A percentile compares a stretch with the other conserved stretches of the same genome.
phyloP scores from a whole-genome alignment of 345 rosid species.

The Xanthoceras sorbifolium region DNA sequence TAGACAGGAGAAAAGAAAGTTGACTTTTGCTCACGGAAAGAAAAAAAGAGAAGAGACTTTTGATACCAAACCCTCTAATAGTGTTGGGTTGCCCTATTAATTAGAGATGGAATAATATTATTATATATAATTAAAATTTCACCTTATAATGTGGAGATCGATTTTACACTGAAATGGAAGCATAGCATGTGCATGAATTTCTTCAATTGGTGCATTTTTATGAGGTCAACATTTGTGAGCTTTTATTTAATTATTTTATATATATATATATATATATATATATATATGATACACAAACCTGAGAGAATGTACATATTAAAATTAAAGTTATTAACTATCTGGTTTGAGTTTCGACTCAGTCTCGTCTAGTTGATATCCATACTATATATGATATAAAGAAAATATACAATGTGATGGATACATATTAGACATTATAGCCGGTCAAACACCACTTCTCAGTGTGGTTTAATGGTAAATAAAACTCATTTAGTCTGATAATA shows the following conservation, averaged over 20 bases:
- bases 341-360: no score
- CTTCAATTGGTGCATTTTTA: background rate
- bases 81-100: background rate
- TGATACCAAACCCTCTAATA: background rate
- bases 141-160: background rate
- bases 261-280: no score
- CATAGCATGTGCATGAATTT: conserved; percentile 16
- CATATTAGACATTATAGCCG: no score
- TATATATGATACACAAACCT: no score
- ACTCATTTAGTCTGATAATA: no score
- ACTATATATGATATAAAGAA: no score
- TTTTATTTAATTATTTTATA: background rate
- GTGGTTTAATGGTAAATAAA: no score
- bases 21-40: background rate
- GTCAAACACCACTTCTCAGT: no score
- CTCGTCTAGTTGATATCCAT: no score
- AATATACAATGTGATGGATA: no score
- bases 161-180: background rate
- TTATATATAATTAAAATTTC: background rate
- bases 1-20: background rate
- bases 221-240: background rate
- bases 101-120: background rate
- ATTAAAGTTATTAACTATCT: no score
- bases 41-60: background rate
- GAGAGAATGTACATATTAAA: no score